Percentiles rank a stretch among this genome's conserved stretches.
Evolutionary conservation across 2,329 filamentous ascomycete genomes (phyloP).

Genomic region (Talaromyces sp.): DNA sequence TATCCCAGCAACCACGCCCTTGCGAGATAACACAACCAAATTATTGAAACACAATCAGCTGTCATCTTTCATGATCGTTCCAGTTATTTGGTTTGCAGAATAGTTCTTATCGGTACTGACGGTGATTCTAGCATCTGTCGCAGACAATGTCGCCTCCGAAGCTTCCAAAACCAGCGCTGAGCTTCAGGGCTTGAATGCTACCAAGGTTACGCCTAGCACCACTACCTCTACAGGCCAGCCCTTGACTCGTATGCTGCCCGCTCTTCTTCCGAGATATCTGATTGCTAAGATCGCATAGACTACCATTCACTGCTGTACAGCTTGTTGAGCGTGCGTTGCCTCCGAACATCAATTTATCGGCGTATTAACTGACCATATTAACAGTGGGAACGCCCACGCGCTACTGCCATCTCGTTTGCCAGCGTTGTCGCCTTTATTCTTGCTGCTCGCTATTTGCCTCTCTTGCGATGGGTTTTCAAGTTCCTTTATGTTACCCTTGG

Average conservation of each 20-base stretch:
- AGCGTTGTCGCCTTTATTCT: constrained; percentile 56
- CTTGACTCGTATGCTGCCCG: constrained; percentile 50
- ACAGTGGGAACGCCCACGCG: constrained; percentile 61
- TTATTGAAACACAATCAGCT: background rate
- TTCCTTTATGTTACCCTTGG: constrained; percentile 55
- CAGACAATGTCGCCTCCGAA: constrained; percentile 53
- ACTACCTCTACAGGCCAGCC: constrained; percentile 57
- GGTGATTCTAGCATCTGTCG: constrained; percentile 45
- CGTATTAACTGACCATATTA: constrained; percentile 5
- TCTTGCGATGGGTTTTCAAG: constrained; percentile 59
- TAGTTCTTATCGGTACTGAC: constrained; percentile 13
- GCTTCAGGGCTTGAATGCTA: constrained; percentile 53
- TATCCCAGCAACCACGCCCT: background rate
- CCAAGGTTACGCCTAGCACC: constrained; percentile 47
- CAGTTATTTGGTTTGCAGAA: background rate
- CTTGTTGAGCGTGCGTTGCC: constrained; percentile 52
- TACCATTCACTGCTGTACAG: constrained; percentile 65
- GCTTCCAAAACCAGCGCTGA: constrained; percentile 52
- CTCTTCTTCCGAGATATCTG: background rate
- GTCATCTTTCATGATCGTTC: background rate
- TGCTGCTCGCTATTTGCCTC: constrained; percentile 57
- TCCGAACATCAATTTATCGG: background rate
- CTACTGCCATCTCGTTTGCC: constrained; percentile 57
- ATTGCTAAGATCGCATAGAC: constrained; percentile 32
- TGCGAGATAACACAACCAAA: background rate